Percentiles rank a stretch among this genome's conserved stretches.
phyloP scores from a whole-genome alignment of 768 basidiomycete species.

The Thelephora ganbajun region DNA sequence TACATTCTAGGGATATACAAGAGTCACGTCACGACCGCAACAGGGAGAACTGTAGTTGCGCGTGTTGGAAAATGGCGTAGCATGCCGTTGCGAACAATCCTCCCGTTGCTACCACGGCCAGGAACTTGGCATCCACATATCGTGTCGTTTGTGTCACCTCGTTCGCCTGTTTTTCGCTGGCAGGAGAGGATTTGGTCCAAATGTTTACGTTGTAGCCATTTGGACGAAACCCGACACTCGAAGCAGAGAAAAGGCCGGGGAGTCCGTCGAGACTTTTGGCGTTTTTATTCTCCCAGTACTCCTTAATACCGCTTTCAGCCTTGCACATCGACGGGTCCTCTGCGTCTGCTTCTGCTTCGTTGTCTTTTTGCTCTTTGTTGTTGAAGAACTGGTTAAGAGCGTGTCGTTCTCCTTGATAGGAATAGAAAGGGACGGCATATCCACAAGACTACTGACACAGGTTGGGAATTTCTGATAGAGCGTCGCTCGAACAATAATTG shows the following conservation, averaged over 20 bases:
- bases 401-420: constrained; percentile 40
- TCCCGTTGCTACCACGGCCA: no score
- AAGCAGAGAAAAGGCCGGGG: constrained; percentile 27
- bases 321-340: constrained; percentile 1
- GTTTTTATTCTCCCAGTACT: constrained; percentile 44
- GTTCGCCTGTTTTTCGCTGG: no score
- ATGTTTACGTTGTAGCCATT: background rate
- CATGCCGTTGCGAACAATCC: no score
- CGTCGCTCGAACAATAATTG: background rate
- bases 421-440: constrained; percentile 46
- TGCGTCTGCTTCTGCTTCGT: constrained; percentile 4
- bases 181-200: no score
- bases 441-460: constrained; percentile 43
- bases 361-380: constrained; percentile 30
- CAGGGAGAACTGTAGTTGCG: no score
- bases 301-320: constrained; percentile 31
- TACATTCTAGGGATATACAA: no score
- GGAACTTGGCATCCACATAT: no score
- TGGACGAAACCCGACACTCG: constrained; percentile 1
- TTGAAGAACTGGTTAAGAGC: constrained; percentile 32
- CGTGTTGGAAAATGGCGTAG: no score
- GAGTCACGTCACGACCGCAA: no score
- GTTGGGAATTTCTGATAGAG: constrained; percentile 7
- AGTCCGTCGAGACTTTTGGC: constrained; percentile 41
- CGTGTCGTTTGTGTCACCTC: no score